Evolutionary conservation across 176 grass and related monocot species (phyloP).

Genomic region (Secale cereale): DNA sequence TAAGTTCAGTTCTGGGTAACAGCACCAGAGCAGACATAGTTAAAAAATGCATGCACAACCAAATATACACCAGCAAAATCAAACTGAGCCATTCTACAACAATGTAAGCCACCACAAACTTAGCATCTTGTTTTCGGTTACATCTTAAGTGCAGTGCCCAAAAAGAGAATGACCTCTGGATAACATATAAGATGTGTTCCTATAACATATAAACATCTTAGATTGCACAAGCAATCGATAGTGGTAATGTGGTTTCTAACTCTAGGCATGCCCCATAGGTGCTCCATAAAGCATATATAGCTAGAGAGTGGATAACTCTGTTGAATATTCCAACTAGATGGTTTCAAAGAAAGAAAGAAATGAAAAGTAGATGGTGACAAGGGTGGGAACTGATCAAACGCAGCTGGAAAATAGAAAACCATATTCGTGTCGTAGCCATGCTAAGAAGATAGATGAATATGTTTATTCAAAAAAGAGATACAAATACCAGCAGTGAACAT

Average conservation of each 20-base stretch:
- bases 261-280: not conserved
- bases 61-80: not conserved
- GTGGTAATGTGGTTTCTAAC: not conserved
- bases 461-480: not conserved
- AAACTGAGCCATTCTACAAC: no score
- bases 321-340: slow-evolving; percentile 1
- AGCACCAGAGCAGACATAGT: not conserved
- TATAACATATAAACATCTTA: no score
- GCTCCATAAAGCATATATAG: not conserved
- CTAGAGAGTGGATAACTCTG: not conserved
- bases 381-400: not conserved
- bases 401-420: not conserved
- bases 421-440: not conserved
- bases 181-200: not conserved
- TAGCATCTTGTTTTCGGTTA: not conserved
- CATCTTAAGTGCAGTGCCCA: not conserved
- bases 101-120: no score
- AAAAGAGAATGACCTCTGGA: not conserved
- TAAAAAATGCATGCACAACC: not conserved
- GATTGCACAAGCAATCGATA: not conserved
- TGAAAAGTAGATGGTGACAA: not conserved
- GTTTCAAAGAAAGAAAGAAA: not conserved
- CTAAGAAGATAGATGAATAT: not conserved
- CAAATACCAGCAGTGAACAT: not conserved
- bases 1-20: not conserved